Conservation (phyloP, 75 land plant genomes). For the Picea sitchensis region DNA sequence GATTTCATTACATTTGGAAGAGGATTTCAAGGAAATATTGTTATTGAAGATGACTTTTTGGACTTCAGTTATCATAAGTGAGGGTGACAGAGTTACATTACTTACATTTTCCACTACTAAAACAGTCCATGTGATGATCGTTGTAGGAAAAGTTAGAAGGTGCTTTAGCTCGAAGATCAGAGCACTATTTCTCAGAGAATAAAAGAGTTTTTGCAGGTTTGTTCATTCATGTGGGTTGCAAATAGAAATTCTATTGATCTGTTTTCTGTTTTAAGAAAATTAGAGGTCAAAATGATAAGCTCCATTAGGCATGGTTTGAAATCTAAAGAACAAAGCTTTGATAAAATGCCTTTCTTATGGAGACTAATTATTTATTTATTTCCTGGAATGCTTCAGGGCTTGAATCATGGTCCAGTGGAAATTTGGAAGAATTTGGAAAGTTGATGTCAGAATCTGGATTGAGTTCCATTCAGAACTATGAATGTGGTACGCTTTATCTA, state of each 20-base stretch:
- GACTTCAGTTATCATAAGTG: neutral
- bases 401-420: conserved; percentile 60
- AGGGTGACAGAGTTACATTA: neutral
- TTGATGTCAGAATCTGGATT: conserved; percentile 68
- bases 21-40: too few species aligned
- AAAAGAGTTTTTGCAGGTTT: conserved; percentile 59
- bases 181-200: conserved; percentile 80
- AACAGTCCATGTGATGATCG: neutral
- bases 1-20: too few species aligned
- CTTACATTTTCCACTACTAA: neutral
- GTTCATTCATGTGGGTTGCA: neutral
- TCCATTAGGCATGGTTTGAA: neutral
- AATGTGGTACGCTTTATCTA: conserved; percentile 54
- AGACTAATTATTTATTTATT: neutral
- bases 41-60: too few species aligned
- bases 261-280: neutral
- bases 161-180: conserved; percentile 57
- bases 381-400: conserved; percentile 40
- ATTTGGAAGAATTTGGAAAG: conserved; percentile 59
- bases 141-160: conserved; percentile 51
- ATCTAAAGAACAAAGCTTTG: neutral
- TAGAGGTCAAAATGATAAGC: too few species aligned
- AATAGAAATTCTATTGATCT: neutral
- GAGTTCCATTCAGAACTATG: conserved; percentile 84
- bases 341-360: neutral